Evolutionary conservation across 2,329 filamentous ascomycete species (phyloP), one percentile per base, ranked within the genome.

Genomic region (Aureobasidium sp.): DNA sequence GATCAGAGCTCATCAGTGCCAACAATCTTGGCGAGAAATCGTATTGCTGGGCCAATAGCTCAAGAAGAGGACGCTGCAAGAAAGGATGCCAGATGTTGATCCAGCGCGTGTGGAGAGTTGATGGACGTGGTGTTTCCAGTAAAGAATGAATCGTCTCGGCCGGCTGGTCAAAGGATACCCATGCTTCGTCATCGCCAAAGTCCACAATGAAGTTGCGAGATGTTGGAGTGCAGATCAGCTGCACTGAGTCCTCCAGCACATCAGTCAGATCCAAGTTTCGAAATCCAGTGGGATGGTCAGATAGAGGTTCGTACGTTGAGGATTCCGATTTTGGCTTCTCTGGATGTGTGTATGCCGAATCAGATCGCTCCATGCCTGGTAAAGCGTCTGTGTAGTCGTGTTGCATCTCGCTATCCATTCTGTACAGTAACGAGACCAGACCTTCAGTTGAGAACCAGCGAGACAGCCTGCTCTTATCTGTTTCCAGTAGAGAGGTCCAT

Each of bases 61-160:
- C 76, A 48, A 91, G 78, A 10, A 82, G 69, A 3, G 82, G 77
- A 39, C 75, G 77, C 67, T 90, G 87, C 20, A 74, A 72, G 67
- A 84, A 82, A 0, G 87, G 87, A 51, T 83, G 79, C 86, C 87
- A 91, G 29, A 91, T 80, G 65, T 91, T 89, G 67, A 91, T 89
- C 88, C 88, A 91, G 72, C 87, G 80, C 4, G 88, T 85, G 64
- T 78, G 80, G 50, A 80, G 74, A 53, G 76, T 78, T 44, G 73
- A 74, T 2, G 81, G 78, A 62, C 79, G 76, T 68, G 81, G 70
- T 26, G 66, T 51, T 59, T 73, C 51, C 65, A 75, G 69, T 1
- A 84, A 70, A 20, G 65, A 64, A 15, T 71, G 62, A 34, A 86
- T 71, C 3, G 80, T 75, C 1, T 72, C 65, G 1, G 72, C 67